phyloP scores from a whole-genome alignment of 768 basidiomycete genomes.

The Termitomyces sp. region DNA sequence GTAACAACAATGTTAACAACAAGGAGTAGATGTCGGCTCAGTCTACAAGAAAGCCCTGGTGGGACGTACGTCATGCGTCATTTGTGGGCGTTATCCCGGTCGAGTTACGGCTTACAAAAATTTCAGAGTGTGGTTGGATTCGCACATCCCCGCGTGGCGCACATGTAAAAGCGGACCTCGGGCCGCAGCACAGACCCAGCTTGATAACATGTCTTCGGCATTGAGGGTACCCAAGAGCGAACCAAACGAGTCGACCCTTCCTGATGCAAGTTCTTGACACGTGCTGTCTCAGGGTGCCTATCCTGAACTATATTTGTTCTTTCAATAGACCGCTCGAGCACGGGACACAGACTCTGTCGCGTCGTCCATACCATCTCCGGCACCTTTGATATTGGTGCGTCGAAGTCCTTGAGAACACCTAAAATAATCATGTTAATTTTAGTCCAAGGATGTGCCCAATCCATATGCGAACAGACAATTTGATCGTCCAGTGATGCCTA shows the following conservation, averaged over 20 bases:
- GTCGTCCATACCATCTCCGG: conserved; percentile 3
- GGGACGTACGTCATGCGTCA: conserved; percentile 7
- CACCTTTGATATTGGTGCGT: neutral
- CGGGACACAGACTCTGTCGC: neutral
- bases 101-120: neutral
- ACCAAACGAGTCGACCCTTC: conserved; percentile 9
- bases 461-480: neutral
- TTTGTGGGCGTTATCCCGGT: neutral
- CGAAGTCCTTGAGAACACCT: neutral
- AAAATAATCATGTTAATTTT: neutral
- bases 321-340: neutral
- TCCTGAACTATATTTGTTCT: neutral
- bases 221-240: conserved; percentile 14
- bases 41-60: neutral
- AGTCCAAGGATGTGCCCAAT: neutral
- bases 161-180: neutral
- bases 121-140: conserved; percentile 1
- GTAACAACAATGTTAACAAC: neutral
- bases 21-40: conserved; percentile 7
- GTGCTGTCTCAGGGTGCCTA: neutral
- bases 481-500: conserved; percentile 2
- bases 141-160: neutral
- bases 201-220: conserved; percentile 10
- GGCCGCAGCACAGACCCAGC: conserved; percentile 8
- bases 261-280: conserved; percentile 14